Evolutionary conservation across 2,329 filamentous ascomycete genomes (phyloP).

Genomic region (Penicillium sp.): DNA sequence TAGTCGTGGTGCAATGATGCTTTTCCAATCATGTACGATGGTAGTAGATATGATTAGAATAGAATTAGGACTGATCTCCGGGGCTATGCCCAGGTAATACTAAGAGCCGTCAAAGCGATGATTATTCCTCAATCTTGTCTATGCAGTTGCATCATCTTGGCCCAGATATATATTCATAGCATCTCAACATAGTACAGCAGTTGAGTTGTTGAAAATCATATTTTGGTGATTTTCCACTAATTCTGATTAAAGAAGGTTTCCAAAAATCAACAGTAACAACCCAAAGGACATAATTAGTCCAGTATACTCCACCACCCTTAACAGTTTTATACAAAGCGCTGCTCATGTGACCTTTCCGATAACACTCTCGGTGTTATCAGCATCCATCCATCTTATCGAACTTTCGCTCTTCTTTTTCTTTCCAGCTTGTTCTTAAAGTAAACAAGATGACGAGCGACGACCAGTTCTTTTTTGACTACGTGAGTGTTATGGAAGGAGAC

Average conservation of each 20-base stretch:
- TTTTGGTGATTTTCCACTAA: neutral
- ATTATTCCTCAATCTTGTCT: too few species aligned
- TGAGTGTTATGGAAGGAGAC: constrained; percentile 40
- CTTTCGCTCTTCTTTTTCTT: constrained; percentile 9
- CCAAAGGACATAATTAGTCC: neutral
- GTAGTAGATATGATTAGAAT: neutral
- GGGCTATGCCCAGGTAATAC: too few species aligned
- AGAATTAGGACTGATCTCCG: rapidly evolving
- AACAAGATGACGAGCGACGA: constrained; percentile 66
- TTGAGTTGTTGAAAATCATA: too few species aligned
- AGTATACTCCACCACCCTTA: neutral
- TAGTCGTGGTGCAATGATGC: neutral
- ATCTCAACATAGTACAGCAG: neutral
- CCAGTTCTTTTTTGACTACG: constrained; percentile 67
- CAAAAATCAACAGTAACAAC: neutral
- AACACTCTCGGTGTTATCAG: constrained; percentile 7
- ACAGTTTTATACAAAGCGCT: neutral
- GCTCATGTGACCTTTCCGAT: constrained; percentile 5
- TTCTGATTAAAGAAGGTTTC: rapidly evolving
- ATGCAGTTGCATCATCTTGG: too few species aligned
- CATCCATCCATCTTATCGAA: constrained; percentile 16
- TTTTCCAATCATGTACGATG: too few species aligned
- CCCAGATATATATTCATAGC: neutral
- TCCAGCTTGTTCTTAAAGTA: constrained; percentile 5
- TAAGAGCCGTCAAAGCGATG: neutral